phyloP scores from a whole-genome alignment of 2,329 filamentous ascomycete genomes.

The Colletotrichum camelliae region DNA sequence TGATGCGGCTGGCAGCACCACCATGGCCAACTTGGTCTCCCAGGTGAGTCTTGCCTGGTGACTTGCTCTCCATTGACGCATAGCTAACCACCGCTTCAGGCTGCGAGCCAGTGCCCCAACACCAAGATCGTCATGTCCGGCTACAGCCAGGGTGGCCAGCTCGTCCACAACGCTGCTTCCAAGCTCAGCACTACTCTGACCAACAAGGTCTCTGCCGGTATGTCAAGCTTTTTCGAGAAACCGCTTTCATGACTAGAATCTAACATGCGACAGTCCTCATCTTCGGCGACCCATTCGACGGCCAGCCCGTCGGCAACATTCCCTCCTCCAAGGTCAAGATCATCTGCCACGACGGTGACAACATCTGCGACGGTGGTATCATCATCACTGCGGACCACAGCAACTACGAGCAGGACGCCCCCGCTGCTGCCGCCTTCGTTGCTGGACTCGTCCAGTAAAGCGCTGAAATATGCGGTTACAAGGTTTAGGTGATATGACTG shows the following conservation, averaged over 20 bases:
- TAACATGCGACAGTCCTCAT: constrained; percentile 11
- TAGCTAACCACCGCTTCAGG: constrained; percentile 26
- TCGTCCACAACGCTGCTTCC: constrained; percentile 50
- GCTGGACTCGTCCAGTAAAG: constrained; percentile 18
- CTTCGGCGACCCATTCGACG: constrained; percentile 21
- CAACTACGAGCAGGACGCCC: constrained; percentile 33
- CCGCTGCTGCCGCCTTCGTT: constrained; percentile 31
- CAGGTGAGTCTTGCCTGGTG: not conserved
- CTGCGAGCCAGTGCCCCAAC: constrained; percentile 45
- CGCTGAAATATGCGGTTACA: not conserved
- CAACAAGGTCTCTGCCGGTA: constrained; percentile 31
- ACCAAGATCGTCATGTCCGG: constrained; percentile 53
- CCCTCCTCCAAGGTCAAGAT: constrained; percentile 22
- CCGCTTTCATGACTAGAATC: not conserved
- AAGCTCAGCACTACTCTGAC: constrained; percentile 38
- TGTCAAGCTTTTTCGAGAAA: not conserved
- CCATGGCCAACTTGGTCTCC: constrained; percentile 36
- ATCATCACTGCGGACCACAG: constrained; percentile 30
- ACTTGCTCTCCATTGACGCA: not conserved
- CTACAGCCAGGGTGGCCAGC: constrained; percentile 47
- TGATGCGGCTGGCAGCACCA: constrained; percentile 44
- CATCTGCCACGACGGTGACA: constrained; percentile 37
- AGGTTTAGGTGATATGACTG: not conserved
- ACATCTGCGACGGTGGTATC: constrained; percentile 33
- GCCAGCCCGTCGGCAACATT: not conserved